Evolutionary conservation across 2,329 filamentous ascomycete species (phyloP).

Genomic region (Emmonsiellopsis sp.): DNA sequence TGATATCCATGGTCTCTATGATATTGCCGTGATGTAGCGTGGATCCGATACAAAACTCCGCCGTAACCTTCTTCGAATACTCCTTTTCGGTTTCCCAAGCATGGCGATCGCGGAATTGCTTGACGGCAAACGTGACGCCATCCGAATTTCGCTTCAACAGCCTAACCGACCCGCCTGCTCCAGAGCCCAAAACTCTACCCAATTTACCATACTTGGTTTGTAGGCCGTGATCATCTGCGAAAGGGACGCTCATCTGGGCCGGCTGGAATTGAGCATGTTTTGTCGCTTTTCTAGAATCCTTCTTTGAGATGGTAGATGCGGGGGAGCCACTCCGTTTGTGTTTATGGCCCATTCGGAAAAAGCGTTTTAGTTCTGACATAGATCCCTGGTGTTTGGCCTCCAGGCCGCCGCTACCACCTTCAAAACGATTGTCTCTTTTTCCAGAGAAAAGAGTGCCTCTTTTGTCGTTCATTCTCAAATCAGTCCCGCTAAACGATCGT

Average conservation of each 20-base stretch:
- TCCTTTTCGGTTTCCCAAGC: conserved; percentile 90
- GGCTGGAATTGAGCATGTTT: conserved; percentile 48
- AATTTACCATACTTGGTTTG: conserved; percentile 92
- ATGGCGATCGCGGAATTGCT: conserved; percentile 88
- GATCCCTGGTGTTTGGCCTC: conserved; percentile 58
- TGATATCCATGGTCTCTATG: conserved; percentile 93
- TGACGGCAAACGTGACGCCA: conserved; percentile 89
- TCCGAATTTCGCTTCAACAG: conserved; percentile 91
- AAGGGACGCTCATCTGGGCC: conserved; percentile 55
- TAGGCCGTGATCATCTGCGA: conserved; percentile 87
- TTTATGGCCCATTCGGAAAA: conserved; percentile 71
- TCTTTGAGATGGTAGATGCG: conserved; percentile 49
- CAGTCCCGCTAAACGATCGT: conserved; percentile 37
- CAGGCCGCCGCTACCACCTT: conserved; percentile 38
- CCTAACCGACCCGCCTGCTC: conserved; percentile 87
- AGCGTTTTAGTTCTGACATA: conserved; percentile 93
- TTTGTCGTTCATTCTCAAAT: conserved; percentile 40
- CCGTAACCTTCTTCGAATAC: conserved; percentile 96
- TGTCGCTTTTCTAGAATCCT: conserved; percentile 41
- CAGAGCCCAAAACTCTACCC: conserved; percentile 84
- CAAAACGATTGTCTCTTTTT: conserved; percentile 43
- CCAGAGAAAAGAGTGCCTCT: conserved; percentile 47
- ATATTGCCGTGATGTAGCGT: conserved; percentile 96
- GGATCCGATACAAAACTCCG: conserved; percentile 95
- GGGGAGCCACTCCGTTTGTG: conserved; percentile 56